Evolutionary conservation across 345 rosid species (phyloP).

Genomic region (Linum lewisii): DNA sequence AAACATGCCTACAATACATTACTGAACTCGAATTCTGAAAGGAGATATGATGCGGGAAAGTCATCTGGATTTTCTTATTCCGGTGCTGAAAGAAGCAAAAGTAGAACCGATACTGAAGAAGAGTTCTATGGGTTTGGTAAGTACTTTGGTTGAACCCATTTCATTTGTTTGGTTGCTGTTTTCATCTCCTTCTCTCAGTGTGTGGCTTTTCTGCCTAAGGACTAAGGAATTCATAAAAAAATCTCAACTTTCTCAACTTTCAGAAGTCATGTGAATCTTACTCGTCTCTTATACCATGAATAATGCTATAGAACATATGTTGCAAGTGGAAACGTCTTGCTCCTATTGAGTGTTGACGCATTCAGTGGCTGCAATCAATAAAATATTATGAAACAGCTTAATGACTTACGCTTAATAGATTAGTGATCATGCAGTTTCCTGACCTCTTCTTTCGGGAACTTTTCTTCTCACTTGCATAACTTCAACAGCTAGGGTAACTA

Average conservation of each 20-base stretch:
- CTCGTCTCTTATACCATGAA: no score
- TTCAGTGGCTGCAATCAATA: no score
- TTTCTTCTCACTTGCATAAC: slow-evolving; percentile 4
- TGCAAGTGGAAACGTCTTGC: no score
- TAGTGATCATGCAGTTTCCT: slow-evolving; percentile 2
- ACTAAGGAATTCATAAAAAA: no score
- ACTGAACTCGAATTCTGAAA: slow-evolving; percentile 59
- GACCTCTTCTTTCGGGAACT: slow-evolving; percentile 8
- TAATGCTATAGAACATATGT: no score
- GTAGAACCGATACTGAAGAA: slow-evolving; percentile 39
- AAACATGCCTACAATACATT: slow-evolving; percentile 55
- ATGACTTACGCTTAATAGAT: background rate
- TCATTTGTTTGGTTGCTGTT: background rate
- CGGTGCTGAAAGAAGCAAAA: slow-evolving; percentile 29
- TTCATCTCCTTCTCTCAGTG: slow-evolving; percentile 2
- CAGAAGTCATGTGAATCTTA: background rate
- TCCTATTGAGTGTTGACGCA: no score
- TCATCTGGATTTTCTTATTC: slow-evolving; percentile 58
- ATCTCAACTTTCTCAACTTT: no score
- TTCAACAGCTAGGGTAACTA: slow-evolving; percentile 17
- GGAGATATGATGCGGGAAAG: slow-evolving; percentile 39
- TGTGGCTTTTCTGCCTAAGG: no score
- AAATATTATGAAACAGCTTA: background rate
- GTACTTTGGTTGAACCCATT: slow-evolving; percentile 5
- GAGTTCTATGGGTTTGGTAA: slow-evolving; percentile 95